Evolutionary conservation across 169 alveolate genomes (phyloP).

Genomic region (Cryptosporidium canis): DNA sequence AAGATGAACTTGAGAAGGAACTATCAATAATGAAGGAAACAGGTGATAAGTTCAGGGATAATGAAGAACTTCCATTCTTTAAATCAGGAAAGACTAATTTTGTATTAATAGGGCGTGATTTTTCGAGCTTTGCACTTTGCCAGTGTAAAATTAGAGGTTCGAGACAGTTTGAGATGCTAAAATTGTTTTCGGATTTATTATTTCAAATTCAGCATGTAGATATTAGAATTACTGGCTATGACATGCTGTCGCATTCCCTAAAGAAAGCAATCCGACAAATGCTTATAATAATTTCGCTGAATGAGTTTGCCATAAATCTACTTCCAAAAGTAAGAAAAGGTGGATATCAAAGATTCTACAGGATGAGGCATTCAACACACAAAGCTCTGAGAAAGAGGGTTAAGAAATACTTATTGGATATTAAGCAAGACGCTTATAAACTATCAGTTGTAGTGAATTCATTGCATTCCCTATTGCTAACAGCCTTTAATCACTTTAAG

Average conservation of each 20-base stretch:
- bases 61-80: conserved; percentile 16
- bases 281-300: conserved; percentile 36
- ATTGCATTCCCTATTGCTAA: conserved; percentile 5
- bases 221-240: conserved; percentile 11
- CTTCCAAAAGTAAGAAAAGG: conserved; percentile 59
- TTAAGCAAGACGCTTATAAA: conserved; percentile 20
- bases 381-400: conserved; percentile 54
- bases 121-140: conserved; percentile 51
- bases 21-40: neutral
- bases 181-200: conserved; percentile 33
- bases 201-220: conserved; percentile 56
- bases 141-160: conserved; percentile 33
- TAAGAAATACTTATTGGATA: conserved; percentile 9
- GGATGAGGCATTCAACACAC: conserved; percentile 60
- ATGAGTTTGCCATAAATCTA: conserved; percentile 53
- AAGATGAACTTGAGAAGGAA: conserved; percentile 11
- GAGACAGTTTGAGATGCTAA: conserved; percentile 24
- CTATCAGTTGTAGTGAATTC: conserved; percentile 30
- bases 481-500: conserved; percentile 63
- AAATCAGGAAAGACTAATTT: conserved; percentile 11
- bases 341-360: conserved; percentile 70
- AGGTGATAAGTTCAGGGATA: neutral
- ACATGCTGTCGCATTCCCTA: conserved; percentile 55
- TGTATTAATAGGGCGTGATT: conserved; percentile 53
- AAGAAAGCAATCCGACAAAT: conserved; percentile 64